Evolutionary conservation across 2,329 filamentous ascomycete species (phyloP), one percentile per base, ranked within the genome.

Genomic region (Thielaviopsis euricoi): DNA sequence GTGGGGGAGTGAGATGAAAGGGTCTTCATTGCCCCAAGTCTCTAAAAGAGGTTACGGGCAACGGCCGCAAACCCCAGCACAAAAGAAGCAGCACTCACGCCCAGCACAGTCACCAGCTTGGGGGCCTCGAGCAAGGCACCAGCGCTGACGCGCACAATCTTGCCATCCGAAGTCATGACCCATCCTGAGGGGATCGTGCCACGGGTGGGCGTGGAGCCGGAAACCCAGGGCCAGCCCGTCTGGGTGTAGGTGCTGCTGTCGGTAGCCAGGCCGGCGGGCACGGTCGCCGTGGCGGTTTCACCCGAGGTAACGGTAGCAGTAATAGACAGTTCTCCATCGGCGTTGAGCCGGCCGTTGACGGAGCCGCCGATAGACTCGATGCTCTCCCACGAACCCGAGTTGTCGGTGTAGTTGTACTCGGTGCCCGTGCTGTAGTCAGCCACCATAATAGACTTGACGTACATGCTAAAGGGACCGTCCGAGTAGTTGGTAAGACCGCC

Each of bases 351-450:
- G 29, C 79, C 81, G 68, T 89, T 88, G 69, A 97, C 75, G 63
- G 75, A 70, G 61, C 93, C 93, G 62, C 82, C 89, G n/a, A 85
- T 78, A 56, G 91, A 82, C 64, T 80, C 71, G 69, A 98, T 97
- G 53, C 87, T 91, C 63, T 80, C 67, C 87, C 89, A 95, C 22
- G 76, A 79, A 53, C 93, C 93, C 53, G 79, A 84, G 43, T 77
- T 80, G 68, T 93, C 87, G 63, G 80, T 80, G 73, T 97, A 98
- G 59, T 74, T 76, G 75, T 98, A 98, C 62, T 85, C 75, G 19
- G 79, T 84, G 57, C 93, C 93, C 1, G 90, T 96, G 22, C 90
- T 96, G 74, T 97, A 98, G 73, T 98, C 93, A 55, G 83, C 84
- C 49, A 95, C 80, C 57, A 78, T 75, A 64, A 96, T 71, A 29